phyloP scores from a whole-genome alignment of 2,329 filamentous ascomycete genomes.

The Didymella arachidicola region DNA sequence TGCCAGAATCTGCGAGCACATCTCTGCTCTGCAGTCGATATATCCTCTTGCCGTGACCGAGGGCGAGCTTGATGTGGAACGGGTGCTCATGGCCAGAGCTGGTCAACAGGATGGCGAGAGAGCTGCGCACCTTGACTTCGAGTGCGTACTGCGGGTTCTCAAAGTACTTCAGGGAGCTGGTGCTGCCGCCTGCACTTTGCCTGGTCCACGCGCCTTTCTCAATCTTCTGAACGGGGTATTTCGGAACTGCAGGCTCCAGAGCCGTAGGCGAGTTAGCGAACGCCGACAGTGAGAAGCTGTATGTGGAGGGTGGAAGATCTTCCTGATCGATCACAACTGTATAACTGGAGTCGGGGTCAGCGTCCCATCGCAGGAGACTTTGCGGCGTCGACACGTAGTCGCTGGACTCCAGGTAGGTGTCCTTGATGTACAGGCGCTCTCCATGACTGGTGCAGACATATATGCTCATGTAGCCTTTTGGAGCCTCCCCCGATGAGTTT shows the following conservation, averaged over 20 bases:
- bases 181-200: slow-evolving; percentile 83
- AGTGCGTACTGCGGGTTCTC: slow-evolving; percentile 87
- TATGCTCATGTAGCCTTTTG: slow-evolving; percentile 83
- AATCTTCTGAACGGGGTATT: slow-evolving; percentile 66
- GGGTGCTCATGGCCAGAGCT: slow-evolving; percentile 72
- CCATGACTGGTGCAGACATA: slow-evolving; percentile 79
- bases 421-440: slow-evolving; percentile 74
- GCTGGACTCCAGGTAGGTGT: slow-evolving; percentile 74
- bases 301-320: slow-evolving; percentile 73
- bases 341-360: slow-evolving; percentile 60
- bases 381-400: slow-evolving; percentile 96
- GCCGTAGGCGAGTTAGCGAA: slow-evolving; percentile 72
- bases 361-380: slow-evolving; percentile 79
- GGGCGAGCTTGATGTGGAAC: slow-evolving; percentile 84
- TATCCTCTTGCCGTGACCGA: slow-evolving; percentile 76
- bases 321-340: slow-evolving; percentile 80
- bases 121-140: slow-evolving; percentile 62
- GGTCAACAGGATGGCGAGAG: slow-evolving; percentile 77
- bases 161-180: slow-evolving; percentile 77
- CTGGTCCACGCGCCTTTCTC: slow-evolving; percentile 75
- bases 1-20: slow-evolving; percentile 82
- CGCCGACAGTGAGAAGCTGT: slow-evolving; percentile 87
- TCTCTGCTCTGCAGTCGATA: slow-evolving; percentile 75
- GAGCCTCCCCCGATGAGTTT: slow-evolving; percentile 39
- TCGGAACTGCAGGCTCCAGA: slow-evolving; percentile 68